phyloP scores from a whole-genome alignment of 148 eudicot genomes.

The Limonium bicolor region DNA sequence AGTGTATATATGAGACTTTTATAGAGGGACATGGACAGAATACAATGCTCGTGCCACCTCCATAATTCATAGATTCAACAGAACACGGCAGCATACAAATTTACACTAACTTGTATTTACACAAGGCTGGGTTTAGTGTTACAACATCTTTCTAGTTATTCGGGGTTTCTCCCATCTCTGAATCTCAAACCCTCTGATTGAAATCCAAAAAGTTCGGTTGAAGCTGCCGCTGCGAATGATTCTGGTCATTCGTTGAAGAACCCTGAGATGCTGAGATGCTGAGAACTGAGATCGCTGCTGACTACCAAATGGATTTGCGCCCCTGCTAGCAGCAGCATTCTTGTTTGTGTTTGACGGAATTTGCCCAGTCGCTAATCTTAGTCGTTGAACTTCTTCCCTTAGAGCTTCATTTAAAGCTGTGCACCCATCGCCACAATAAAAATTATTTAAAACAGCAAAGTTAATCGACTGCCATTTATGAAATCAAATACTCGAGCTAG shows the following conservation, averaged over 20 bases:
- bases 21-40: no score
- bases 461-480: no score
- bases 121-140: no score
- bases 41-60: no score
- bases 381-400: constrained; percentile 63
- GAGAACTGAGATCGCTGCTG: background rate
- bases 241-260: background rate
- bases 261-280: background rate
- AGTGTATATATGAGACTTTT: no score
- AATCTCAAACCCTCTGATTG: background rate
- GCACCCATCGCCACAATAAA: background rate
- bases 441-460: background rate
- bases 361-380: constrained; percentile 64
- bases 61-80: no score
- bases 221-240: background rate
- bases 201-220: background rate
- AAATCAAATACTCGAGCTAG: no score
- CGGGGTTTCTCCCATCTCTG: no score
- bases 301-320: background rate
- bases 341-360: constrained; percentile 9
- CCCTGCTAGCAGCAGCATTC: background rate
- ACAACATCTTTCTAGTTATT: no score
- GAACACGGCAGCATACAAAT: no score
- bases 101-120: no score
- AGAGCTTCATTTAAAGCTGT: constrained; percentile 78